Base-by-base conservation (phyloP, 2,329 filamentous ascomycete genomes). In the Aspergillus aculeatinus region DNA sequence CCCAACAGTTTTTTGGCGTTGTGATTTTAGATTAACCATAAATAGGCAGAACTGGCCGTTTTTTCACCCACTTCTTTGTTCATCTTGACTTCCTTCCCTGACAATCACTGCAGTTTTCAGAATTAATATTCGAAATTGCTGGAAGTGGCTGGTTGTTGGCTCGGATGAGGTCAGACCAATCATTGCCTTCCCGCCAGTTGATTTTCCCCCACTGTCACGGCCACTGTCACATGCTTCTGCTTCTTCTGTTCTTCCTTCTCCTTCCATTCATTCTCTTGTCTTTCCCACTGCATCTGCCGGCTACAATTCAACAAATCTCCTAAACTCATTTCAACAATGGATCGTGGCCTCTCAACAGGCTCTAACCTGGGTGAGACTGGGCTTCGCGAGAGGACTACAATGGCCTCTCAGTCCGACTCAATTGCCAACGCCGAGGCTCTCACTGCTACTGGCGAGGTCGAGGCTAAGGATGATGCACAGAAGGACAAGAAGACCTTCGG, bases 401-500 rank as follows among this genome's bases (percentile, higher is more conserved):
- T 74, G 39, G 71, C 72, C 56, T 65, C 70, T 56, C 73, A 74
- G 59, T 61, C 71, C 51, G 68, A 77, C 61, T 81, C 81, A 60
- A 78, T 79, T 65, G 74, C 78, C 58, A 81, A 83, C 33, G 70
- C 80, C 59, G 76, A 81, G 64, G 78, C 82, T 61, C 66, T 76
- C 16, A 66, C 66, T 51, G 67, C 68, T 58, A 63, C 67, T 14
- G 73, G 67, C 50, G 71, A 73, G 57, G 51, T 66, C 60, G 80
- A 82, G 68, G 77, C 80, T 56, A 77, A 76, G 57, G 74, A 79
- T 66, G 80, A 81, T 63, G 70, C 78, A 64, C 79, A 81, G 48
- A 82, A 83, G 63, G 78, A 83, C 63, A 87, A 87, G 74, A 94
- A 91, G 81, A 96, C 92, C 0, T 96, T 90, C 81, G 94, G 94